A percentile compares a stretch with the other conserved stretches of the same genome.
phyloP scores from a whole-genome alignment of 257 asterid species.

The Jacaranda mimosifolia region DNA sequence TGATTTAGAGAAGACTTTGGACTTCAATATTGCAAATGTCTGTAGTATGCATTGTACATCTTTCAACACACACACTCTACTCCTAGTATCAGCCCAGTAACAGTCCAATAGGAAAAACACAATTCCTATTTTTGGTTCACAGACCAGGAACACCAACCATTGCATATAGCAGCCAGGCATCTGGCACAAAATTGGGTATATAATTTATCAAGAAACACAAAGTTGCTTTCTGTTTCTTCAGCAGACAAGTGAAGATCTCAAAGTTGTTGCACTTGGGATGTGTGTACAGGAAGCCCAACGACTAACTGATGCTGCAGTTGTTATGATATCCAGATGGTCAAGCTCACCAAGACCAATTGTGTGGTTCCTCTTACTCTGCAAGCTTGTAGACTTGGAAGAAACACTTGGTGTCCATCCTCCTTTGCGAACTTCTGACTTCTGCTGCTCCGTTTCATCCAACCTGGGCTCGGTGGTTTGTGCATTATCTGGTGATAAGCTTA shows the following conservation, averaged over 20 bases:
- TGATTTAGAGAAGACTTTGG: not conserved
- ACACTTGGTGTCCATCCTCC: slow-evolving; percentile 36
- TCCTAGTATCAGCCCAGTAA: slow-evolving; percentile 7
- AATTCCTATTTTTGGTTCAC: not conserved
- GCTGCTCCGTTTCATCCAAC: slow-evolving; percentile 43
- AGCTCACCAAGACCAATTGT: slow-evolving; percentile 69
- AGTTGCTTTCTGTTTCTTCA: slow-evolving; percentile 27
- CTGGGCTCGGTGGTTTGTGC: slow-evolving; percentile 31
- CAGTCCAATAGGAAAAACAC: not conserved
- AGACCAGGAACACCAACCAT: not conserved
- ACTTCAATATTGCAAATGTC: slow-evolving; percentile 14
- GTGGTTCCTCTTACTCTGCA: slow-evolving; percentile 64
- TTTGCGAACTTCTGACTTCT: slow-evolving; percentile 41
- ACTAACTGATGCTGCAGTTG: slow-evolving; percentile 52
- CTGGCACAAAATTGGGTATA: slow-evolving; percentile 5
- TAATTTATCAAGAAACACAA: slow-evolving; percentile 1
- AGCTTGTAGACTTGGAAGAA: slow-evolving; percentile 39
- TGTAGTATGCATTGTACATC: slow-evolving; percentile 5
- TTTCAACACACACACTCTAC: not conserved
- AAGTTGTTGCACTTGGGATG: slow-evolving; percentile 49
- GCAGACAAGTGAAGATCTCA: slow-evolving; percentile 64
- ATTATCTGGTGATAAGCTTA: slow-evolving; percentile 39
- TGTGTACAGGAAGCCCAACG: slow-evolving; percentile 71
- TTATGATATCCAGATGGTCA: slow-evolving; percentile 51
- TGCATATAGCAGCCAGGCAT: not conserved